A percentile compares a stretch with the other conserved stretches of the same genome.
Conservation (phyloP, 2,329 filamentous ascomycete species). For the Alternaria burnsii region DNA sequence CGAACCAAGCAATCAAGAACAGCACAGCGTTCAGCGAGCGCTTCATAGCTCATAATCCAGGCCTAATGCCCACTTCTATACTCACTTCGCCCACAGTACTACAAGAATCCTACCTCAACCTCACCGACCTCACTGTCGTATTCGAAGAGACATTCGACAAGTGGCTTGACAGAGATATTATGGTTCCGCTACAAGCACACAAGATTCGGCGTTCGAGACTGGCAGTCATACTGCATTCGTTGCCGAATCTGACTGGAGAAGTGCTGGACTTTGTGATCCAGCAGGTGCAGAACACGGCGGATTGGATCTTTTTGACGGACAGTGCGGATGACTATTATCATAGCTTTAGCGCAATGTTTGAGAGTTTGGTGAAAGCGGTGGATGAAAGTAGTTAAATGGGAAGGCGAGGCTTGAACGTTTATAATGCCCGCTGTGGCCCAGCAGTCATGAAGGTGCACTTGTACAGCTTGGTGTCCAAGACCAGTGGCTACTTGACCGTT, state of each 20-base stretch:
- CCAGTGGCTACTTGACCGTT: not conserved
- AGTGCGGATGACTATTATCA: constrained; percentile 42
- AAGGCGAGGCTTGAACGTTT: not conserved
- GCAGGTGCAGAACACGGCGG: constrained; percentile 40
- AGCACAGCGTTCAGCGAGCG: constrained; percentile 31
- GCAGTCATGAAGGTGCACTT: not conserved
- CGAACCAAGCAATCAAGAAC: constrained; percentile 30
- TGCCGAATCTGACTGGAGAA: constrained; percentile 34
- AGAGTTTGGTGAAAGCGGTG: constrained; percentile 30
- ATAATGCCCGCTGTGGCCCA: not conserved
- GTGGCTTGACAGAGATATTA: constrained; percentile 32
- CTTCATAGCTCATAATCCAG: constrained; percentile 45
- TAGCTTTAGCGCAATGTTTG: constrained; percentile 37
- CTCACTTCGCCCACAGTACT: constrained; percentile 27
- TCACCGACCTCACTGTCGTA: constrained; percentile 44
- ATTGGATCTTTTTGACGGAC: constrained; percentile 43
- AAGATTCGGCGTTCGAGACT: constrained; percentile 32
- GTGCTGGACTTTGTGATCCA: constrained; percentile 40
- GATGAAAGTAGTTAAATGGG: not conserved
- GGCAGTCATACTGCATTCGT: constrained; percentile 38
- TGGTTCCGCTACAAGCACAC: constrained; percentile 32
- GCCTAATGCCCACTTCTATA: constrained; percentile 26
- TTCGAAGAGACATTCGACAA: constrained; percentile 45
- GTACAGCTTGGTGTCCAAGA: not conserved
- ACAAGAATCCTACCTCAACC: constrained; percentile 39